phyloP scores from a whole-genome alignment of 2,329 filamentous ascomycete genomes.

The Trichoderma koningii region DNA sequence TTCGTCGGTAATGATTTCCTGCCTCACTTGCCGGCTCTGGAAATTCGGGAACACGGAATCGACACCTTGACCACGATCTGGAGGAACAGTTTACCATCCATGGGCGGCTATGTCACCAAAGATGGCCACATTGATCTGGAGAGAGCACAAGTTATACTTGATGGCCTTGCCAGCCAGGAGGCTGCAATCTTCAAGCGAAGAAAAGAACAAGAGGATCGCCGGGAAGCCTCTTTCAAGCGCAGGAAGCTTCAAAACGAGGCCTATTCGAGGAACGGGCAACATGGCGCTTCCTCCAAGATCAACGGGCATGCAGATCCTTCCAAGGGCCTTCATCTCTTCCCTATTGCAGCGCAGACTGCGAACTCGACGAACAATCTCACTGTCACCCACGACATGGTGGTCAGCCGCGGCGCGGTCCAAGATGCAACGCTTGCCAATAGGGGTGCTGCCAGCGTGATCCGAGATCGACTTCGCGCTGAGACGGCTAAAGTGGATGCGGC shows the following conservation, averaged over 20 bases:
- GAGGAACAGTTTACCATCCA: constrained; percentile 85
- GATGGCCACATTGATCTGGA: constrained; percentile 89
- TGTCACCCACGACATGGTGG: constrained; percentile 87
- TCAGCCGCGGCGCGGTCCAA: constrained; percentile 67
- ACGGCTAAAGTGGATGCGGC: constrained; percentile 27
- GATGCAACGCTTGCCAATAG: constrained; percentile 85
- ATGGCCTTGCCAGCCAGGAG: constrained; percentile 88
- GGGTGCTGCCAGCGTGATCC: constrained; percentile 86
- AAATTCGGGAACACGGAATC: constrained; percentile 96
- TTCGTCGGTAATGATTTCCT: constrained; percentile 99
- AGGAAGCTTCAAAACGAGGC: constrained; percentile 69
- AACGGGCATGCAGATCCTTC: constrained; percentile 43
- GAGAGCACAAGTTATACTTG: constrained; percentile 82
- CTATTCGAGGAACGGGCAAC: constrained; percentile 33
- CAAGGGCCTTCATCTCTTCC: constrained; percentile 39
- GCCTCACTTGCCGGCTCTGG: constrained; percentile 93
- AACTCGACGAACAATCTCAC: constrained; percentile 64
- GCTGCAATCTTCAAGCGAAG: constrained; percentile 89
- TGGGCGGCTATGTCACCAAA: constrained; percentile 96
- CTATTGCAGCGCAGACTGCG: constrained; percentile 54
- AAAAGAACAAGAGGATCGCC: constrained; percentile 81
- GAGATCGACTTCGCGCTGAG: constrained; percentile 68
- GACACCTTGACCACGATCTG: constrained; percentile 96
- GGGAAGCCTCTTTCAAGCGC: constrained; percentile 76
- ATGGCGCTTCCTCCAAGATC: constrained; percentile 27